Base-by-base conservation (phyloP, 805 yeast genomes). In the Starmerella sp. region DNA sequence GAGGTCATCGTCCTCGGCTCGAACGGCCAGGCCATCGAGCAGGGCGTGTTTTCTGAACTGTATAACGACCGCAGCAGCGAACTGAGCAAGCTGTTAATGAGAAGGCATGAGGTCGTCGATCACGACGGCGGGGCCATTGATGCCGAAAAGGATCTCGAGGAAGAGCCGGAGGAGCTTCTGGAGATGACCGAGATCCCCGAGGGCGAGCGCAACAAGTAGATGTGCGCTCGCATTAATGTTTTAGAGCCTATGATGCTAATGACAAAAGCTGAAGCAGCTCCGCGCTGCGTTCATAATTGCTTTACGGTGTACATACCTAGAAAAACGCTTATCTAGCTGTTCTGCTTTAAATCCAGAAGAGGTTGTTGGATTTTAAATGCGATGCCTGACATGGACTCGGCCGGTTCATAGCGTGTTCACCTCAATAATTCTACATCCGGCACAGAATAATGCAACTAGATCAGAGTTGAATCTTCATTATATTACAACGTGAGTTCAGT, bases 1-100 rank as follows among this genome's bases (percentile, higher is more conserved):
- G 75, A 87, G 60, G 82, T 90, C 11, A 77, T 91, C 52, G 97
- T 91, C 2, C 72, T 91, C 49, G 85, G 83, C 17, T 74, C 77
- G 36, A 79, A 83, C 38, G 95, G 95, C 4, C 75, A 74, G 48
- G 90, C 87, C 52, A 85, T 80, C 9, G 95, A 85, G 67, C 77
- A 81, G 43, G 93, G 90, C 14, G 58, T 72, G 9, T 86, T 80
- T 65, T 71, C 71, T 9, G 77, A 73, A 30, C 73, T 86, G 55
- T 74, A 76, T 53, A 65, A 69, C 6, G 65, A 79, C 58, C 75
- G 74, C 6, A 55, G 65, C 35, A 75, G 79, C 63, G 75, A 72
- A 51, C 69, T 79, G 55, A 75, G 77, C 56, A 67, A 69, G 59
- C 66, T 77, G 57, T 63, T 77, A 28, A 43, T 44, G 55, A 52